Percentiles rank a stretch among this genome's conserved stretches.
phyloP scores from a whole-genome alignment of 345 rosid genomes.

The Turnera subulata region DNA sequence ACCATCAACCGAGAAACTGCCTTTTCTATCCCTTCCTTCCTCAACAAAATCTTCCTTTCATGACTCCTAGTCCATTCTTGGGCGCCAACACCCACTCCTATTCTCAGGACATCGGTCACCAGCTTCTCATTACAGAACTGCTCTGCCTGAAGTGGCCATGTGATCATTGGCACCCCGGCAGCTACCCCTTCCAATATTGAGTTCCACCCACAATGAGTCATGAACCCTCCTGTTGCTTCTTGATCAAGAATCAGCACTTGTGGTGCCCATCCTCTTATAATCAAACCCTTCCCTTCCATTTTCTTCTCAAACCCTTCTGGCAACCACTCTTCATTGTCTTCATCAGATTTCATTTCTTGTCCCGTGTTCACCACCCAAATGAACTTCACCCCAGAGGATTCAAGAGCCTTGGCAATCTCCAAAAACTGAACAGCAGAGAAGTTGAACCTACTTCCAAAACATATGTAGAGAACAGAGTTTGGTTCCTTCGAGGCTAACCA shows the following conservation, averaged over 20 bases:
- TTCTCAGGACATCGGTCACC: constrained; percentile 32
- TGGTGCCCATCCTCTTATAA: constrained; percentile 44
- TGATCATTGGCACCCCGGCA: constrained; percentile 45
- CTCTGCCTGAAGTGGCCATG: constrained; percentile 45
- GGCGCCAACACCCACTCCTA: constrained; percentile 33
- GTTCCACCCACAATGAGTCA: constrained; percentile 62
- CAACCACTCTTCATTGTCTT: constrained; percentile 25
- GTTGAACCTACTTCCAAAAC: constrained; percentile 38
- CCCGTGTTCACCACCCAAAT: constrained; percentile 43
- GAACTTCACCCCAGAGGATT: constrained; percentile 35
- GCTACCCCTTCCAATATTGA: constrained; percentile 37
- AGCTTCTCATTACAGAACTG: constrained; percentile 44
- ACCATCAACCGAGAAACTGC: constrained; percentile 21
- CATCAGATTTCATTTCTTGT: constrained; percentile 7
- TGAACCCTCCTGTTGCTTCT: constrained; percentile 36
- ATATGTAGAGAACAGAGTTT: constrained; percentile 36
- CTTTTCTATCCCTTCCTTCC: constrained; percentile 26
- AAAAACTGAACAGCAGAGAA: constrained; percentile 28
- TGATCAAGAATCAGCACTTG: constrained; percentile 48
- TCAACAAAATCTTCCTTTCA: constrained; percentile 11
- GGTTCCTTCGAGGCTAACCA: constrained; percentile 35
- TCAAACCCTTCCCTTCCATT: constrained; percentile 28
- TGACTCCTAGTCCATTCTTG: constrained; percentile 18
- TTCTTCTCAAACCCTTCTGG: constrained; percentile 37
- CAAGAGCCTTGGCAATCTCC: constrained; percentile 41